phyloP scores from a whole-genome alignment of 2,329 filamentous ascomycete genomes.

The Scorias spongiosa region DNA sequence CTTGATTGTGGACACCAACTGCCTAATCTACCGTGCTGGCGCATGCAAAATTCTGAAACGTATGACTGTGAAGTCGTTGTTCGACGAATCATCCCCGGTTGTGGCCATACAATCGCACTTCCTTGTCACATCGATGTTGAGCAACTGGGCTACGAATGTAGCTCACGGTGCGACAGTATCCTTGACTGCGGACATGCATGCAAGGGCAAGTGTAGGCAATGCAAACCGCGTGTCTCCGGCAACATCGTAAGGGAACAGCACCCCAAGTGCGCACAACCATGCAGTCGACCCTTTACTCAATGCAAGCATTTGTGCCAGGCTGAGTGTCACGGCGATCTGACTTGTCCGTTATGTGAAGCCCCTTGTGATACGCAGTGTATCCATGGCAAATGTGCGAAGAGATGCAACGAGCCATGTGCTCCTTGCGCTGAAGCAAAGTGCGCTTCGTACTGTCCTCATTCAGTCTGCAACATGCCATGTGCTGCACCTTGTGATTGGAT shows the following conservation, averaged over 20 bases:
- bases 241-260: conserved; percentile 26
- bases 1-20: conserved; percentile 17
- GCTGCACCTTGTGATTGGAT: conserved; percentile 52
- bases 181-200: conserved; percentile 47
- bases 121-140: conserved; percentile 36
- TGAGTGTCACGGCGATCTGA: conserved; percentile 36
- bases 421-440: conserved; percentile 45
- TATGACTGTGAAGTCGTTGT: conserved; percentile 38
- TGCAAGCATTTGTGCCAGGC: conserved; percentile 42
- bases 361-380: conserved; percentile 42
- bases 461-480: conserved; percentile 39
- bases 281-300: conserved; percentile 35
- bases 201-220: conserved; percentile 32
- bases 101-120: conserved; percentile 37
- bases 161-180: conserved; percentile 27
- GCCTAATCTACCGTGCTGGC: conserved; percentile 12
- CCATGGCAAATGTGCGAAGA: conserved; percentile 40
- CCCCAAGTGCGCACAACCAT: conserved; percentile 32
- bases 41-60: conserved; percentile 25
- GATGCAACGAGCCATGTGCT: conserved; percentile 44
- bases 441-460: conserved; percentile 40
- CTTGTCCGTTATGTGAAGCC: conserved; percentile 33
- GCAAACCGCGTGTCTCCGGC: conserved; percentile 25
- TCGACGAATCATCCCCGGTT: conserved; percentile 35
- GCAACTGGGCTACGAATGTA: conserved; percentile 31